phyloP scores from a whole-genome alignment of 164 flowering plant species.

The Tetracentron sinense region DNA sequence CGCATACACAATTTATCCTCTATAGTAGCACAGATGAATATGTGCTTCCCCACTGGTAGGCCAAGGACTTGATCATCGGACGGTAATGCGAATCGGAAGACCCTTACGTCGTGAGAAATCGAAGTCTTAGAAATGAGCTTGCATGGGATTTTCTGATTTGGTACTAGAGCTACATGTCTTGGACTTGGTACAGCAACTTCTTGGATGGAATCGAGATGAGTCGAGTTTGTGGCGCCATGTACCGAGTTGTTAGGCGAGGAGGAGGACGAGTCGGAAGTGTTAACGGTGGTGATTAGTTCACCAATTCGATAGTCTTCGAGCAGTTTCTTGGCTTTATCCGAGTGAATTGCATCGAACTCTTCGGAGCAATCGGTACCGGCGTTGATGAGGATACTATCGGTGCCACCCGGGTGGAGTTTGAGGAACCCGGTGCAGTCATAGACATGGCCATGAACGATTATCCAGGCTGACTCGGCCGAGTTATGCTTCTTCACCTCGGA shows the following conservation, averaged over 20 bases:
- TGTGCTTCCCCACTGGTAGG: slow-evolving; percentile 86
- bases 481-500: slow-evolving; percentile 74
- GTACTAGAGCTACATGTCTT: slow-evolving; percentile 44
- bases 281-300: slow-evolving; percentile 57
- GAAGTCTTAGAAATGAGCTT: slow-evolving; percentile 53
- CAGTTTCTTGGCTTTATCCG: slow-evolving; percentile 80
- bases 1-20: slow-evolving; percentile 79
- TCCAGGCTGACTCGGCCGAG: slow-evolving; percentile 83
- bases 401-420: slow-evolving; percentile 91
- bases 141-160: slow-evolving; percentile 64
- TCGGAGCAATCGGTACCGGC: slow-evolving; percentile 97
- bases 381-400: slow-evolving; percentile 91
- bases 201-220: slow-evolving; percentile 47
- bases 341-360: slow-evolving; percentile 95
- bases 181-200: slow-evolving; percentile 30
- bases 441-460: slow-evolving; percentile 85
- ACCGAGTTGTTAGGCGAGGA: slow-evolving; percentile 63
- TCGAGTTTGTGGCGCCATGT: slow-evolving; percentile 47
- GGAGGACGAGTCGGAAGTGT: slow-evolving; percentile 54
- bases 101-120: slow-evolving; percentile 68
- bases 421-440: slow-evolving; percentile 89
- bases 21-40: slow-evolving; percentile 64
- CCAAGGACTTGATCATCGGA: slow-evolving; percentile 67
- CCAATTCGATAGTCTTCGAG: slow-evolving; percentile 75
- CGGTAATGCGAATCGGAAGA: slow-evolving; percentile 71